Base-by-base conservation (phyloP, 805 yeast species). In the Wickerhamiella slavikovae region DNA sequence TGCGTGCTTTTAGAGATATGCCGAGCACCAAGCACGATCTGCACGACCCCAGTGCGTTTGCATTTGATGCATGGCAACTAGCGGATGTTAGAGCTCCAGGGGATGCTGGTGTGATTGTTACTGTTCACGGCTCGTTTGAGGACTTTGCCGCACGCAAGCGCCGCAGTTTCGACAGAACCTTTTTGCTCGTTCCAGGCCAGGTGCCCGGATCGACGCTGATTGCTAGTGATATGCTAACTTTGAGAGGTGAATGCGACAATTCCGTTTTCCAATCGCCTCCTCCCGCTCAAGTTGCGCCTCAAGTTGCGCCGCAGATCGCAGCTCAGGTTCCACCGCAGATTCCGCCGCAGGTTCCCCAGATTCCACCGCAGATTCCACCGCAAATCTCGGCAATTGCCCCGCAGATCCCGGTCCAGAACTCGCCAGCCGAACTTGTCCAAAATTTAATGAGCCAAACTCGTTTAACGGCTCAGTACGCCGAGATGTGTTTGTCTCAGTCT, bases 401-500 rank as follows among this genome's bases (percentile, higher is more conserved):
- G n/a, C 24, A 6, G 7, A 12, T 22, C 12, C 7, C 24, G 12
- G n/a, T 13, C 5, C 24, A 10, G 12, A 9, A 16, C 10, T 8
- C 10, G 12, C 59, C 62, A 0, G 68, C 72, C 37, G 72, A 70
- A 33, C 49, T 79, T 4, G 60, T 78, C 12, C 61, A 64, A 15
- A 72, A 65, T 42, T 53, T 85, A 15, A 66, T 74, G 52, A 48
- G 62, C 17, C 78, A 74, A 37, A 83, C 95, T 0, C 68, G 70
- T 28, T 57, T 83, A 40, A 82, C 66, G 39, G 58, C 76, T n/a
- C 76, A 77, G 42, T 83, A 71, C 48, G 77, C 85, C 0, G 54
- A 70, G 17, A 67, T 83, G 76, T 62, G 89, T 23, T 73, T 82
- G 33, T 82, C 80, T 47, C 93, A 82, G 49, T 79, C 93, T 43